A percentile compares a stretch with the other conserved stretches of the same genome.
These are phyloP conservation scores for Centella asiatica DNA, from an alignment of 129 eudicot genomes.

Conservation along the genomic window DNA sequence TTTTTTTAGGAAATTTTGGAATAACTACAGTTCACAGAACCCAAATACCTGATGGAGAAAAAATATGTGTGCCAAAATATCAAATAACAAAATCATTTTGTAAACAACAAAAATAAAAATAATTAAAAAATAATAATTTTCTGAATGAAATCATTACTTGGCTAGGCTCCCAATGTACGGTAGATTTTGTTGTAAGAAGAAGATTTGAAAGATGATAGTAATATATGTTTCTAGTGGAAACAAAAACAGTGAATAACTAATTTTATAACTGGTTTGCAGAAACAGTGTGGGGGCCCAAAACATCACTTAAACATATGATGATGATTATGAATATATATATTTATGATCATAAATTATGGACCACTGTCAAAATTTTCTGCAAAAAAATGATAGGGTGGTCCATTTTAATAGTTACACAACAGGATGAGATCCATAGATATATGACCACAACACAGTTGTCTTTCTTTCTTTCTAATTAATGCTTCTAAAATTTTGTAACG, in stretches of 20 bases:
- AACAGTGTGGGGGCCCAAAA: conserved; percentile 4
- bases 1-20: no score
- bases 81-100: no score
- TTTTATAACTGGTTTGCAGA: neutral
- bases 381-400: conserved; percentile 4
- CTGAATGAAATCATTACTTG: no score
- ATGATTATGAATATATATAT: neutral
- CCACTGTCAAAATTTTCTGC: conserved; percentile 1
- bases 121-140: no score
- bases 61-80: no score
- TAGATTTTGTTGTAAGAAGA: conserved; percentile 2
- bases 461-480: no score
- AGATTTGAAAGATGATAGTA: neutral
- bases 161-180: conserved; percentile 3
- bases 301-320: conserved; percentile 1
- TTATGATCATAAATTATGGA: neutral
- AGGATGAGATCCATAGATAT: no score
- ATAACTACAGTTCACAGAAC: no score
- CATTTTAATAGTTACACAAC: neutral
- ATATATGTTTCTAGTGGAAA: neutral
- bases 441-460: no score
- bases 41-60: no score
- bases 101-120: no score
- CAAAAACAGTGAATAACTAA: neutral
- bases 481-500: no score